These are phyloP conservation scores for Wickerhamiella domercqiae DNA, from an alignment of 805 yeast genomes.

Conservation along the genomic window DNA sequence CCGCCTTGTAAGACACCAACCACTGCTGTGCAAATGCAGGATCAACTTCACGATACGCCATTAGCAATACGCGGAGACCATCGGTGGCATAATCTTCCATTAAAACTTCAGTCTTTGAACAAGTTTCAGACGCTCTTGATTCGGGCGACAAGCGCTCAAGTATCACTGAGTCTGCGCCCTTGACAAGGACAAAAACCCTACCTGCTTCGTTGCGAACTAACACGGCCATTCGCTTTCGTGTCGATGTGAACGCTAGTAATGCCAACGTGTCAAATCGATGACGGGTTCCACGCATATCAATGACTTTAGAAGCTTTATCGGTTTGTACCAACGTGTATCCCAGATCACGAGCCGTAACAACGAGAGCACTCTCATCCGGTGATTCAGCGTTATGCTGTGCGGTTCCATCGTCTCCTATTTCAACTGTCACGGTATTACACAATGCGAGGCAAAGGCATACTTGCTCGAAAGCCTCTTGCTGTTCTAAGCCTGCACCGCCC, in stretches of 20 bases:
- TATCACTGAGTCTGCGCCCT: constrained; percentile 69
- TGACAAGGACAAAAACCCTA: constrained; percentile 35
- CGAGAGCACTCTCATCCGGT: constrained; percentile 72
- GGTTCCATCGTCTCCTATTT: background rate
- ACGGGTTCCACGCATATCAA: constrained; percentile 32
- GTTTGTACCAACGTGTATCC: constrained; percentile 50
- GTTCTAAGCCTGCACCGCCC: constrained; percentile 27
- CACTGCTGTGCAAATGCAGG: constrained; percentile 35
- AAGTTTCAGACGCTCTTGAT: constrained; percentile 20
- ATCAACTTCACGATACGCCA: constrained; percentile 43
- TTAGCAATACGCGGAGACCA: constrained; percentile 62
- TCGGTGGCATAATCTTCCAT: constrained; percentile 59
- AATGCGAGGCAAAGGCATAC: constrained; percentile 55
- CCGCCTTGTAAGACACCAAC: constrained; percentile 36
- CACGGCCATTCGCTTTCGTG: constrained; percentile 68
- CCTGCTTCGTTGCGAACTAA: constrained; percentile 34
- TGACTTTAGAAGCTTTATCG: constrained; percentile 32
- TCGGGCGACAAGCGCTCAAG: constrained; percentile 32
- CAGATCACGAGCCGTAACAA: constrained; percentile 57
- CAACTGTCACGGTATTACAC: constrained; percentile 46
- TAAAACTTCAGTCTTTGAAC: constrained; percentile 43
- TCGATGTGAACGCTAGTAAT: constrained; percentile 48
- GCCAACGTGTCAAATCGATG: constrained; percentile 36
- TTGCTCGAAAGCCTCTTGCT: constrained; percentile 34
- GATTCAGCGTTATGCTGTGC: constrained; percentile 47